Conservation (phyloP, 495 filamentous ascomycete genomes). For the Cryomyces antarcticus region DNA sequence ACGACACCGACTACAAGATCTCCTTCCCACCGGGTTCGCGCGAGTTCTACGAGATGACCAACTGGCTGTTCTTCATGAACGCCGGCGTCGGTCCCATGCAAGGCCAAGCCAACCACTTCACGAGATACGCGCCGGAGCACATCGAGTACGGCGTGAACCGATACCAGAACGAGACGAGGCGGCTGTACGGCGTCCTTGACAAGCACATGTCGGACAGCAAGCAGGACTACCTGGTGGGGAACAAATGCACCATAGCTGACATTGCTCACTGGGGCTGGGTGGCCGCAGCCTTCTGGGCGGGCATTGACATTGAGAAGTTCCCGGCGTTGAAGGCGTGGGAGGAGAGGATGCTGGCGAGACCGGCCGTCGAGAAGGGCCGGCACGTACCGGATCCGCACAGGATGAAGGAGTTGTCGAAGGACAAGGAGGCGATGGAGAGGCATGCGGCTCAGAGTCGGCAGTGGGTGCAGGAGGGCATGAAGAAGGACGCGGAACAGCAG, state of each 20-base stretch:
- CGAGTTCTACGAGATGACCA: slow-evolving; percentile 61
- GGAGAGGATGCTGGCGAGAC: slow-evolving; percentile 38
- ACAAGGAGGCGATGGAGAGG: slow-evolving; percentile 40
- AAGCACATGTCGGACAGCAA: slow-evolving; percentile 37
- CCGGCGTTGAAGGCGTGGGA: slow-evolving; percentile 48
- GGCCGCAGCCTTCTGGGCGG: slow-evolving; percentile 38
- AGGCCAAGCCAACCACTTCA: slow-evolving; percentile 83
- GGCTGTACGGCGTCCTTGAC: slow-evolving; percentile 66
- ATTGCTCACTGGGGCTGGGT: slow-evolving; percentile 42
- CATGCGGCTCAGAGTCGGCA: slow-evolving; percentile 33
- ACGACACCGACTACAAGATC: slow-evolving; percentile 71
- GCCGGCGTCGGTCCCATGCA: slow-evolving; percentile 86
- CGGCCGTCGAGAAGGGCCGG: slow-evolving; percentile 54
- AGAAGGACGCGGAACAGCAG: slow-evolving; percentile 35
- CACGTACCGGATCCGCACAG: slow-evolving; percentile 53
- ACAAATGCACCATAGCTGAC: slow-evolving; percentile 67
- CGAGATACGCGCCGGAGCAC: slow-evolving; percentile 66
- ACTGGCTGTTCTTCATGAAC: slow-evolving; percentile 48
- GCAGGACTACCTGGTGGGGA: slow-evolving; percentile 47
- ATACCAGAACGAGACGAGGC: slow-evolving; percentile 61
- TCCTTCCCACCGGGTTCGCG: slow-evolving; percentile 53
- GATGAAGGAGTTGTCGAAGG: slow-evolving; percentile 44
- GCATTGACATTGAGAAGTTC: slow-evolving; percentile 58
- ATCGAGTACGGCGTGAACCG: slow-evolving; percentile 72
- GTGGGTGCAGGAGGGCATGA: slow-evolving; percentile 36